Conservation (phyloP, 768 basidiomycete species). For the Hebeloma cylindrosporum region DNA sequence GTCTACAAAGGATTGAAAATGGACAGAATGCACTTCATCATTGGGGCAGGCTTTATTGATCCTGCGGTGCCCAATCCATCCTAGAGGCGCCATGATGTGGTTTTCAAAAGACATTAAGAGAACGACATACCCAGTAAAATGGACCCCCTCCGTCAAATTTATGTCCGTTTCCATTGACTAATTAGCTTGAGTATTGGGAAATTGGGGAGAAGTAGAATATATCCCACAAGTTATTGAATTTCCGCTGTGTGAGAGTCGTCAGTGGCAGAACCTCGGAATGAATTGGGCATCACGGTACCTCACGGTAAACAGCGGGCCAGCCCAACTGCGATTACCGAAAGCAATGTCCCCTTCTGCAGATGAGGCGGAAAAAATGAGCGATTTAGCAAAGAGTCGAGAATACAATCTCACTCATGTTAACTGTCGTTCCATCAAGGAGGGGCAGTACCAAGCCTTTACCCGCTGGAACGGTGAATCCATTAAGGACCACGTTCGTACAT, state of each 20-base stretch:
- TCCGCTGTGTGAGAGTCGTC: constrained; percentile 36
- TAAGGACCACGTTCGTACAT: constrained; percentile 60
- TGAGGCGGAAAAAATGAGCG: background rate
- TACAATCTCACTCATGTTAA: constrained; percentile 52
- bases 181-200: background rate
- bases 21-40: constrained; percentile 37
- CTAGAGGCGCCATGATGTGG: constrained; percentile 20
- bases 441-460: constrained; percentile 49
- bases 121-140: constrained; percentile 39
- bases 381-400: background rate
- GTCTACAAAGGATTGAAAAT: too few species aligned
- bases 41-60: constrained; percentile 40
- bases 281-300: constrained; percentile 35
- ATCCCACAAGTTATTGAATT: constrained; percentile 46
- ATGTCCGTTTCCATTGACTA: constrained; percentile 44
- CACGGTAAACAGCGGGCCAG: constrained; percentile 54
- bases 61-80: constrained; percentile 42
- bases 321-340: constrained; percentile 55
- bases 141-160: constrained; percentile 44
- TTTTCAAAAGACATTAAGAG: background rate
- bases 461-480: constrained; percentile 55
- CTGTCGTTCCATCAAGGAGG: constrained; percentile 49
- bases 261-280: too few species aligned
- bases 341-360: constrained; percentile 53
- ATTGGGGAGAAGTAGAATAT: background rate